phyloP scores from a whole-genome alignment of 371 early-diverging fungal species.

The Aphelidium insulamus region DNA sequence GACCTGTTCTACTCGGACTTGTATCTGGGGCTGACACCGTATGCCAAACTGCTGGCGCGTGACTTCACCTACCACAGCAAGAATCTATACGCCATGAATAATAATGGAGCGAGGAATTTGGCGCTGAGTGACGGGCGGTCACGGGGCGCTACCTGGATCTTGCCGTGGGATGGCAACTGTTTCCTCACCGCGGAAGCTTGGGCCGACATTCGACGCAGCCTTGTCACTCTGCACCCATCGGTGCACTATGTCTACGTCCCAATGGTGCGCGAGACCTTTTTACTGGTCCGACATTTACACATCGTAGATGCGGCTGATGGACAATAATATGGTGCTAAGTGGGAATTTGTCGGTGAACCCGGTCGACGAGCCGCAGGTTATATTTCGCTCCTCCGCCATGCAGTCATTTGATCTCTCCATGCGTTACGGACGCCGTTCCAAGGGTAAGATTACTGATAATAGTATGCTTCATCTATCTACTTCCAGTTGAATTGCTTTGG shows the following conservation, averaged over 20 bases:
- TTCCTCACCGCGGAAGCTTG: slow-evolving; percentile 31
- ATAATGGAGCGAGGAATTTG: slow-evolving; percentile 42
- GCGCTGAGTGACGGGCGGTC: slow-evolving; percentile 30
- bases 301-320: too few species aligned
- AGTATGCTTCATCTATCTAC: too few species aligned
- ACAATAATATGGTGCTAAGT: slow-evolving; percentile 27
- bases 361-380: slow-evolving; percentile 42
- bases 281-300: too few species aligned
- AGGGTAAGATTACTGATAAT: too few species aligned
- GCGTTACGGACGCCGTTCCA: slow-evolving; percentile 45
- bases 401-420: slow-evolving; percentile 36
- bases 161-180: slow-evolving; percentile 47
- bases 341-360: slow-evolving; percentile 32
- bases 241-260: slow-evolving; percentile 44
- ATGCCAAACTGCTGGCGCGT: slow-evolving; percentile 28
- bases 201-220: slow-evolving; percentile 29
- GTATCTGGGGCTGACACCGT: slow-evolving; percentile 29
- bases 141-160: slow-evolving; percentile 32
- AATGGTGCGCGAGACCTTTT: too few species aligned
- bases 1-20: slow-evolving; percentile 40
- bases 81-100: slow-evolving; percentile 49
- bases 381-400: slow-evolving; percentile 31
- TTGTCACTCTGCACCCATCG: slow-evolving; percentile 18
- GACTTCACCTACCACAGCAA: slow-evolving; percentile 44
- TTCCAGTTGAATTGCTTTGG: too few species aligned